Percentiles rank a stretch among this genome's conserved stretches.
phyloP scores from a whole-genome alignment of 768 basidiomycete species.

The Russula virescens region DNA sequence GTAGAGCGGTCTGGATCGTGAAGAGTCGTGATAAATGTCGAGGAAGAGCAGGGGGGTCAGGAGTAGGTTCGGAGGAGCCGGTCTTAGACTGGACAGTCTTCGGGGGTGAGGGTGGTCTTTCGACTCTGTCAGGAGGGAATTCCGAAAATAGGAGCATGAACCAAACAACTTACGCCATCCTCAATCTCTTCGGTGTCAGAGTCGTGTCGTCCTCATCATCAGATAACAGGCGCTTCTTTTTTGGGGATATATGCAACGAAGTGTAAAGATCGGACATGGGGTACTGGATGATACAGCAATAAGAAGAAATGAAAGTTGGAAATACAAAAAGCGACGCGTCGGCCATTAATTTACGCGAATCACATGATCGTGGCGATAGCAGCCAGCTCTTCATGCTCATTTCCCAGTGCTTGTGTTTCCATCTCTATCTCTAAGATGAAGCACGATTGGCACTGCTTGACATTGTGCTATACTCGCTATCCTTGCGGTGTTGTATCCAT shows the following conservation, averaged over 20 bases:
- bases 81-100: conserved; percentile 33
- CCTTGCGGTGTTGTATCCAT: background rate
- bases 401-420: no score
- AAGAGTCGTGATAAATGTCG: conserved; percentile 55
- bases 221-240: conserved; percentile 56
- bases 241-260: conserved; percentile 58
- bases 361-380: conserved; percentile 15
- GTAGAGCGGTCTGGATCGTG: conserved; percentile 60
- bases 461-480: background rate
- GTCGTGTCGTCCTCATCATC: conserved; percentile 46
- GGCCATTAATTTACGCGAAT: conserved; percentile 12
- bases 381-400: background rate
- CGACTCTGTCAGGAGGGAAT: conserved; percentile 1
- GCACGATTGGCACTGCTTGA: background rate
- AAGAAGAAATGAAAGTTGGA: background rate
- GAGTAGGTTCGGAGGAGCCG: conserved; percentile 22
- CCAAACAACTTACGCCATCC: conserved; percentile 42
- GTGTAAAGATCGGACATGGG: conserved; percentile 60
- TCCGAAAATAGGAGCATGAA: conserved; percentile 1
- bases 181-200: conserved; percentile 64
- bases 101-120: conserved; percentile 56
- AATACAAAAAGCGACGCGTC: background rate
- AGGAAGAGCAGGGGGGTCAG: conserved; percentile 39
- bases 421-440: no score
- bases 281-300: background rate